Base-by-base conservation (phyloP, 768 basidiomycete genomes). In the Podaxis mareebaensis region DNA sequence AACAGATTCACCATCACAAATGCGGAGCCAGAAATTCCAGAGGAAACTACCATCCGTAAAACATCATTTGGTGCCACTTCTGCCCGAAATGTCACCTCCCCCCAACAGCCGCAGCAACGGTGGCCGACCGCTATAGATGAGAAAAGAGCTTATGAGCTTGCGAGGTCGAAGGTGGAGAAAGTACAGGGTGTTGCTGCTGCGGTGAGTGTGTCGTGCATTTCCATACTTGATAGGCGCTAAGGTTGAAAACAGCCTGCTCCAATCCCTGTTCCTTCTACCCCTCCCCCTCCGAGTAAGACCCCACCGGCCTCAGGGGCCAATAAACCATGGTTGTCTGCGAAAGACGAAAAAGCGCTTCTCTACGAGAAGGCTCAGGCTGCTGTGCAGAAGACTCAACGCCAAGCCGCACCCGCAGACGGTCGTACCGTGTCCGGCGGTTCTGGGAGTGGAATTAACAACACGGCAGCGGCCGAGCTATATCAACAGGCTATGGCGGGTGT, bases 271-370 rank as follows among this genome's bases (percentile, higher is more conserved):
- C 49, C 65, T 28, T 30, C 63, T 6, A 40, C 71, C 2, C 66
- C 72, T 48, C 66, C 72, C 30, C 65, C 69, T 13, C 51, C 71
- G 12, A 69, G 67, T 42, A 38, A 62, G 53, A 58, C 73, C 22
- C 66, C 65, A 63, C 59, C 64, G 28, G 63, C 56, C 15, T 15
- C 42, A 15, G 42, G 42, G 42, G 15, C 33, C 17, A 46, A 6
- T 13, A 46, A 70, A 33, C 71, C 72, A 42, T 93, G 89, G 90
- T 78, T 78, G 6, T 82, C 87, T 1, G 90, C 93, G 0, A 92
- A 92, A 73, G 84, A 87, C 60, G 92, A 94, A 71, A 93, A 94
- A 68, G 74, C 82, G 1, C 79, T 82, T n/a, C 70, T 92, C n/a
- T 92, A 83, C 72, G 78, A 89, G 55, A 72, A 85, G 54, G 91